phyloP scores from a whole-genome alignment of 1,284 basidiomycete species.

The Fomitiporia mediterranea region DNA sequence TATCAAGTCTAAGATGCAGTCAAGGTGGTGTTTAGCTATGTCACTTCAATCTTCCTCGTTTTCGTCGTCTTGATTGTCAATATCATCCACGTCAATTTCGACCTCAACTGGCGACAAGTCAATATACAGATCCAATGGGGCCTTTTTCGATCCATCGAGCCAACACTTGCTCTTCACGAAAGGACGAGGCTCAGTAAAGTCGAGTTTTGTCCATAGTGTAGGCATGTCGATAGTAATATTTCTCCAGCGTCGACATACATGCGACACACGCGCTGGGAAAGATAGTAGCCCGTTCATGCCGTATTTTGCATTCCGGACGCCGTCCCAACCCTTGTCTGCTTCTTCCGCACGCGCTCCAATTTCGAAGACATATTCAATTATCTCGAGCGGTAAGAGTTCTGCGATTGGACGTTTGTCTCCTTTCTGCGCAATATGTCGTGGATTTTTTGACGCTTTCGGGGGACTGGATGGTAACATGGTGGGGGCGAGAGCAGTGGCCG shows the following conservation, averaged over 20 bases:
- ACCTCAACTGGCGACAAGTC: conserved; percentile 20
- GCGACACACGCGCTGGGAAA: conserved; percentile 42
- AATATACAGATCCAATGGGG: conserved; percentile 39
- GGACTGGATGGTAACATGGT: too few relatives aligned
- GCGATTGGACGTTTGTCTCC: conserved; percentile 42
- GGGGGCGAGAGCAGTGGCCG: too few relatives aligned
- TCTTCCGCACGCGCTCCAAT: conserved; percentile 40
- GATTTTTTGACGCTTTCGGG: too few relatives aligned
- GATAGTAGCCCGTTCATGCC: too few relatives aligned
- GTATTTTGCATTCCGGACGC: conserved; percentile 21
- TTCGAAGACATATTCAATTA: conserved; percentile 53
- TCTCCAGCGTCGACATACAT: conserved; percentile 38
- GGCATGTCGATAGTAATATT: conserved; percentile 31
- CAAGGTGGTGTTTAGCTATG: conserved; percentile 22
- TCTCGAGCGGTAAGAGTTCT: conserved; percentile 45
- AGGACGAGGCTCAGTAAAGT: conserved; percentile 6
- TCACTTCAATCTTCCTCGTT: neutral
- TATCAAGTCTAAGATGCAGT: conserved; percentile 43
- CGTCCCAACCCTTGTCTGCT: conserved; percentile 31
- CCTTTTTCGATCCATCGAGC: conserved; percentile 42
- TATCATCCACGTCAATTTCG: too few relatives aligned
- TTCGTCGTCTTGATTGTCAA: conserved; percentile 12
- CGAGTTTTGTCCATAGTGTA: conserved; percentile 30
- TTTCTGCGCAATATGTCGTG: conserved; percentile 15
- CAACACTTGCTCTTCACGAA: conserved; percentile 36